Conservation (phyloP, 257 asterid genomes). For the Nyctanthes arbortristis region DNA sequence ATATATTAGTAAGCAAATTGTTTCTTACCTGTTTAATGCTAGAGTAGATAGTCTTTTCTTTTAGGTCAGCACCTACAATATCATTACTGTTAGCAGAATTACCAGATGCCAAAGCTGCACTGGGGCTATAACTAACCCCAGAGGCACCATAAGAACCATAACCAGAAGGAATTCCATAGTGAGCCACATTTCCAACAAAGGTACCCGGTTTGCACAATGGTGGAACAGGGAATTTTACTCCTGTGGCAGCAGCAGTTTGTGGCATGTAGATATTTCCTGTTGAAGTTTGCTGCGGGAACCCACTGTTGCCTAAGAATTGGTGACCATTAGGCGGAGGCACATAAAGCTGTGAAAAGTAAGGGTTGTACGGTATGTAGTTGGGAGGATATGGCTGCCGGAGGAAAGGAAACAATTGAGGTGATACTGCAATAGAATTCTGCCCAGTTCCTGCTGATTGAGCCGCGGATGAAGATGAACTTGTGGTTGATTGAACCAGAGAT, state of each 20-base stretch:
- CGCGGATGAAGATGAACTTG: constrained; percentile 35
- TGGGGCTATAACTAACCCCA: constrained; percentile 37
- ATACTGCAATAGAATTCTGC: constrained; percentile 42
- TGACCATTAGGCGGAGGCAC: constrained; percentile 51
- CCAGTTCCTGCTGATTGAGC: constrained; percentile 40
- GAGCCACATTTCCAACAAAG: constrained; percentile 37
- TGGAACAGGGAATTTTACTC: constrained; percentile 44
- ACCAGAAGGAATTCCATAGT: constrained; percentile 48
- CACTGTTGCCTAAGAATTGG: constrained; percentile 52
- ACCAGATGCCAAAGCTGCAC: constrained; percentile 36
- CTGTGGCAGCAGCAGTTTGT: constrained; percentile 42
- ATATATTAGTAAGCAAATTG: constrained; percentile 1
- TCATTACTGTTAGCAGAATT: constrained; percentile 41
- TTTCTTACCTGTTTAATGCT: constrained; percentile 44
- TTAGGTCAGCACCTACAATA: constrained; percentile 41
- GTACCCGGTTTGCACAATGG: constrained; percentile 46
- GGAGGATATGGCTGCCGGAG: constrained; percentile 59
- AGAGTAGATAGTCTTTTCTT: constrained; percentile 45
- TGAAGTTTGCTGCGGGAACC: constrained; percentile 57
- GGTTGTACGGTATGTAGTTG: constrained; percentile 50
- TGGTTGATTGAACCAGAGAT: constrained; percentile 36
- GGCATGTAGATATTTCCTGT: constrained; percentile 46
- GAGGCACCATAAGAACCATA: constrained; percentile 51
- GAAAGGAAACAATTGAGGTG: constrained; percentile 49
- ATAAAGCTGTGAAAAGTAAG: constrained; percentile 51